Conservation (phyloP, 805 yeast species). For the Komagataella pastoris region DNA sequence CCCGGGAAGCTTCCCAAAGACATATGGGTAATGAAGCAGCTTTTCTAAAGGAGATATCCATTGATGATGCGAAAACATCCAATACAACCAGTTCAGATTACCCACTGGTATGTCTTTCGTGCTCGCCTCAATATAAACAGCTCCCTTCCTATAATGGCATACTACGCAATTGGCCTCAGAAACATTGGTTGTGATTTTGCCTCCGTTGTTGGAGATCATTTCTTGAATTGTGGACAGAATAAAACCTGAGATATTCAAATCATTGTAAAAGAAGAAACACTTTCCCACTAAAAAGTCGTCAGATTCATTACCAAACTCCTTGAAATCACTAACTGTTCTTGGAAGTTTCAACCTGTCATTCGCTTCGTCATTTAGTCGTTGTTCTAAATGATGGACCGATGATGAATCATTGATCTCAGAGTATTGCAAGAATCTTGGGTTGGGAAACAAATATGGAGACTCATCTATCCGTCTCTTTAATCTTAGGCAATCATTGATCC, state of each 20-base stretch:
- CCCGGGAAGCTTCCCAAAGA: conserved; percentile 33
- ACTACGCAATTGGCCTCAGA: conserved; percentile 33
- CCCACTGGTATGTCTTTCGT: conserved; percentile 35
- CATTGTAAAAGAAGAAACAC: conserved; percentile 36
- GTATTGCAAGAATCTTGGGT: conserved; percentile 9
- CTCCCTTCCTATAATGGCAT: conserved; percentile 51
- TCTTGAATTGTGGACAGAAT: conserved; percentile 23
- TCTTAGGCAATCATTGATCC: conserved; percentile 65
- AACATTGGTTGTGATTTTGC: conserved; percentile 20
- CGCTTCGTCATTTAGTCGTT: not conserved
- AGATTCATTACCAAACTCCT: conserved; percentile 5
- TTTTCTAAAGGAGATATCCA: conserved; percentile 44
- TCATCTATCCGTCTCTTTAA: conserved; percentile 37
- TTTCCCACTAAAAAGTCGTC: conserved; percentile 26
- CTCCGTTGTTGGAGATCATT: conserved; percentile 43
- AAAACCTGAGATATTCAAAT: conserved; percentile 37
- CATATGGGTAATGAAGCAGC: conserved; percentile 62
- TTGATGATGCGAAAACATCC: conserved; percentile 39
- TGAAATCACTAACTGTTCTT: not conserved
- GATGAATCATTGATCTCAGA: conserved; percentile 5
- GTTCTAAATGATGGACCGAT: not conserved
- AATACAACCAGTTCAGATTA: conserved; percentile 64
- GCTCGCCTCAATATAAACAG: conserved; percentile 34
- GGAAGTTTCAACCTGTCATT: not conserved
- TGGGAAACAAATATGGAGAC: conserved; percentile 34